Percentiles rank a stretch among this genome's conserved stretches.
Evolutionary conservation across 768 basidiomycete species (phyloP).

Genomic region (Mycena leptocephala): DNA sequence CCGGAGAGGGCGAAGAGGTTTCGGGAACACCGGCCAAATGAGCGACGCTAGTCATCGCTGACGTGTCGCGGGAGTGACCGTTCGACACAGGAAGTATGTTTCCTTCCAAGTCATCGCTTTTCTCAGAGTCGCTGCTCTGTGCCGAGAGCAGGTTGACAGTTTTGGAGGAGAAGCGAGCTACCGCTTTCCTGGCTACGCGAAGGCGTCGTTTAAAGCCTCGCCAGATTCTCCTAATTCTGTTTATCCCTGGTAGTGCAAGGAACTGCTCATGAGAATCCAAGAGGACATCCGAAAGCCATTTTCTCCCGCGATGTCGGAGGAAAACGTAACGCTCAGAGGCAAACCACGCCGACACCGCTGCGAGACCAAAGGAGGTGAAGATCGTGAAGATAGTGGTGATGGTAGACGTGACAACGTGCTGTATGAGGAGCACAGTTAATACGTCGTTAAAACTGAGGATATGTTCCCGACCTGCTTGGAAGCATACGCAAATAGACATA

Average conservation of each 20-base stretch:
- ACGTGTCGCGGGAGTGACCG: constrained; percentile 26
- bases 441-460: not conserved
- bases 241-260: constrained; percentile 47
- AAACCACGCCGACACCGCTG: constrained; percentile 83
- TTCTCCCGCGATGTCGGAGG: constrained; percentile 73
- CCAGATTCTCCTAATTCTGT: constrained; percentile 32
- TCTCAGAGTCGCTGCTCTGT: constrained; percentile 43
- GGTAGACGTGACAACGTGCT: constrained; percentile 76
- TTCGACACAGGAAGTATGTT: constrained; percentile 44
- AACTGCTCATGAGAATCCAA: constrained; percentile 61
- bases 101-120: constrained; percentile 46
- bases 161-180: constrained; percentile 44
- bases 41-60: constrained; percentile 36
- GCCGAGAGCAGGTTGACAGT: constrained; percentile 41
- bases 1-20: constrained; percentile 19
- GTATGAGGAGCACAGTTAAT: constrained; percentile 16
- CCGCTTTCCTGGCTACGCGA: constrained; percentile 27
- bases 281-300: constrained; percentile 79
- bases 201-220: constrained; percentile 36
- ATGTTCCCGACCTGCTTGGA: constrained; percentile 70
- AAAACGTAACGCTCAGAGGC: constrained; percentile 80
- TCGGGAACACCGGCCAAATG: constrained; percentile 35
- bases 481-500: constrained; percentile 85
- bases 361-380: constrained; percentile 80
- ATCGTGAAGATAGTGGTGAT: constrained; percentile 86